These are phyloP conservation scores for Tulasnella sp. DNA, from an alignment of 768 basidiomycete species.

Conservation along the genomic window DNA sequence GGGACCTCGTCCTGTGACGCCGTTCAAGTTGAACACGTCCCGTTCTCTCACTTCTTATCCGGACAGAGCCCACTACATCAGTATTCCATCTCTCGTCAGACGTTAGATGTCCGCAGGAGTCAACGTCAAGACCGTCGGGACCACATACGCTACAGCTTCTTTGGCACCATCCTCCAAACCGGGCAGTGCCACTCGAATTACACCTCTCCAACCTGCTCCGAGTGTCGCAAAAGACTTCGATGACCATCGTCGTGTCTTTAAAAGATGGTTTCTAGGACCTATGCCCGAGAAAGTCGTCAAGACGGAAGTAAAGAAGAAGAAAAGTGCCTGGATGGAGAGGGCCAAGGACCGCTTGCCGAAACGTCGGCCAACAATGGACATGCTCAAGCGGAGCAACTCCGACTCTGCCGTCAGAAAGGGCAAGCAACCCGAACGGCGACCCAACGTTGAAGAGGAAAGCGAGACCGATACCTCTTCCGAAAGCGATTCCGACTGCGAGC, in stretches of 20 bases:
- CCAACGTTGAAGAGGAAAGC: neutral
- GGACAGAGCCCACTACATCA: neutral
- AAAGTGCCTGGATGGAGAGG: neutral
- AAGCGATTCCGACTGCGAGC: conserved; percentile 2
- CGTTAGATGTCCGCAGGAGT: conserved; percentile 7
- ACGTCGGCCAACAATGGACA: neutral
- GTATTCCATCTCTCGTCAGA: too few species aligned
- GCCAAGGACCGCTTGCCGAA: neutral
- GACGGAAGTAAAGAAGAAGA: conserved; percentile 25
- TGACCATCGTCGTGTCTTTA: conserved; percentile 20
- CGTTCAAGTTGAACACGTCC: neutral
- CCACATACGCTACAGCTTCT: conserved; percentile 4
- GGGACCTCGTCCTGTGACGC: neutral
- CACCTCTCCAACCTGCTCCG: conserved; percentile 8
- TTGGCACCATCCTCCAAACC: neutral
- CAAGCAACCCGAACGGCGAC: neutral
- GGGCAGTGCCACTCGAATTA: neutral
- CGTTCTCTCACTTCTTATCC: neutral
- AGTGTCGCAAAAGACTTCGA: conserved; percentile 3
- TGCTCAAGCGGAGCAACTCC: neutral
- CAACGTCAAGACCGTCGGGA: conserved; percentile 4
- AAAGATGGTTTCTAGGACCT: conserved; percentile 61
- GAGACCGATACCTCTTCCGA: conserved; percentile 28
- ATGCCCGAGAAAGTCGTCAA: conserved; percentile 52
- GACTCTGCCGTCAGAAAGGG: neutral